Evolutionary conservation across 2,329 filamentous ascomycete species (phyloP), one percentile per base, ranked within the genome.

Genomic region (Colletotrichum cuscutae): DNA sequence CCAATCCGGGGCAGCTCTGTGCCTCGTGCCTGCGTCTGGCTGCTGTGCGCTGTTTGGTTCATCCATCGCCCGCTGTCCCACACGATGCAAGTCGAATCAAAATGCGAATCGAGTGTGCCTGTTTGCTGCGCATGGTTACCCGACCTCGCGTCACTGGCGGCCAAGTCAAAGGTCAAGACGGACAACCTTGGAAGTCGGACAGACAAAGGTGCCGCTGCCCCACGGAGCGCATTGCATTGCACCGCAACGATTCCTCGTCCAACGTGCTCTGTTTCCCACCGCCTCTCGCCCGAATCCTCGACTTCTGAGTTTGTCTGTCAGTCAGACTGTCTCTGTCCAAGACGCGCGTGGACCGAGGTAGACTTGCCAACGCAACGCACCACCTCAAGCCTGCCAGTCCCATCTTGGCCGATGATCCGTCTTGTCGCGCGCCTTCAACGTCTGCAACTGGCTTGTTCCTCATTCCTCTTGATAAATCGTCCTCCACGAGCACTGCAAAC

Each of bases 231-330:
- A 69, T 72, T 72, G 32, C 59, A 60, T 24, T 28, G 70, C 70
- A 69, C 58, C 58, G 53, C 70, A 72, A 42, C 65, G 70, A 60
- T 69, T 46, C 70, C 65, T 54, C 70, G 70, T 69, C 65, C 65
- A 69, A 22, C 53, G 28, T 54, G 65, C 19, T n/a, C 15, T 49
- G 42, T 49, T 56, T 64, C 54, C 59, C 65, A 63, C 65, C 64
- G 32, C 46, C 58, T 32, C 52, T 60, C 35, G 65, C 65, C 60
- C 59, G 60, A 64, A 65, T 65, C 60, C 52, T 70, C 42, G 56
- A 46, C 49, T 32, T n/a, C 46, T 52, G 28, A 22, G 42, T 49
- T 4, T 49, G 42, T 49, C 35, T 7, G 37, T 42, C 37, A 19
- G 37, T 19, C 13, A 42, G 37, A 42, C 37, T 42, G 37, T 19